Evolutionary conservation across 768 basidiomycete genomes (phyloP).

Genomic region (Pulveroboletus sp.): DNA sequence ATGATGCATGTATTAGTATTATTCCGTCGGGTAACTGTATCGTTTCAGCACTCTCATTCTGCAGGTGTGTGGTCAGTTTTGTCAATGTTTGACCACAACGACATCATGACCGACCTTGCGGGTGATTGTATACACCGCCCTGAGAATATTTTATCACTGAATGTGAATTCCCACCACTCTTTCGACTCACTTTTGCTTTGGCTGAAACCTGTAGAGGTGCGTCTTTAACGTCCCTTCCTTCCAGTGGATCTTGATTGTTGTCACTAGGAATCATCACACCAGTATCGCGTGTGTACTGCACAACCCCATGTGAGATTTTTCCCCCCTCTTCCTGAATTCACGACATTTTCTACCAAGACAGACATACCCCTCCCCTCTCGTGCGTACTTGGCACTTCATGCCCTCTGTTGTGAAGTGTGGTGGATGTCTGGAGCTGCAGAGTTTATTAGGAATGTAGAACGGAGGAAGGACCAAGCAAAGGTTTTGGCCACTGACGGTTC

Average conservation of each 20-base stretch:
- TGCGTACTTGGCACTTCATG: background rate
- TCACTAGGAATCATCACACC: background rate
- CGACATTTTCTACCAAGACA: background rate
- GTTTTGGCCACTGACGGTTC: too few species aligned
- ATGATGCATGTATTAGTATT: background rate
- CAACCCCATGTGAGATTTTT: background rate
- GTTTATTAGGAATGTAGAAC: slow-evolving; percentile 4
- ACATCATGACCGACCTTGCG: background rate
- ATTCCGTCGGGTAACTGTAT: background rate
- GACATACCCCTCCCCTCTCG: background rate
- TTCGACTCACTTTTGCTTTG: slow-evolving; percentile 1
- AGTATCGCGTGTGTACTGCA: background rate
- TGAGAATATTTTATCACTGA: background rate
- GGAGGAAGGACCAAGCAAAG: background rate
- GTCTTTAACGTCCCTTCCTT: background rate
- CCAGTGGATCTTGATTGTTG: too few species aligned
- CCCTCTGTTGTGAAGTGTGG: slow-evolving; percentile 7
- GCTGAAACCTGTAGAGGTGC: slow-evolving; percentile 4
- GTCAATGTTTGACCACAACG: background rate
- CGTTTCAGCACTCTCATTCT: background rate
- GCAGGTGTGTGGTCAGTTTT: background rate
- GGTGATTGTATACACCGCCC: background rate
- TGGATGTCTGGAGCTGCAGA: slow-evolving; percentile 8
- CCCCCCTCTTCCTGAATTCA: background rate
- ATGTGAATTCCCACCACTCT: background rate